Conservation (phyloP, 768 basidiomycete species). For the Kwoniella newhampshirensis region DNA sequence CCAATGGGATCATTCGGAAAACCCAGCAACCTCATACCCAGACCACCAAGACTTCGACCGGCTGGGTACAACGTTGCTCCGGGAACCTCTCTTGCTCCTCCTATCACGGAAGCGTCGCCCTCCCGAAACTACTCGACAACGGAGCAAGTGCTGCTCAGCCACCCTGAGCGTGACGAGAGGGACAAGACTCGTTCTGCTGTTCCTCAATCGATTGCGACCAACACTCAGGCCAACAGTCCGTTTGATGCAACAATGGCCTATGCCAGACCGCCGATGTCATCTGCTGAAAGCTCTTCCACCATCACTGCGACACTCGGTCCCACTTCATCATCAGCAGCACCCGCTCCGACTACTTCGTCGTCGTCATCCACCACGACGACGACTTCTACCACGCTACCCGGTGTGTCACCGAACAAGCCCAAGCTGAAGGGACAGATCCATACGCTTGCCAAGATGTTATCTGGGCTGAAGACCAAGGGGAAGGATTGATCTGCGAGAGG, state of each 20-base stretch:
- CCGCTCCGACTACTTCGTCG: not conserved
- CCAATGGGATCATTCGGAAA: slow-evolving; percentile 43
- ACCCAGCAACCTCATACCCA: not conserved
- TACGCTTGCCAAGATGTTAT: slow-evolving; percentile 87
- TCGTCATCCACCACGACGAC: not conserved
- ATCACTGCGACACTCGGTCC: slow-evolving; percentile 8
- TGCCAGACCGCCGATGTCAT: slow-evolving; percentile 3
- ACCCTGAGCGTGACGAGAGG: too few relatives aligned
- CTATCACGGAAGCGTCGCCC: too few relatives aligned
- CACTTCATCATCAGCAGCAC: not conserved
- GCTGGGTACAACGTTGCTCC: not conserved
- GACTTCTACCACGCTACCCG: not conserved
- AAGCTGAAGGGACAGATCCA: slow-evolving; percentile 87
- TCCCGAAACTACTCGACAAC: too few relatives aligned
- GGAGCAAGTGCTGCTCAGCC: too few relatives aligned
- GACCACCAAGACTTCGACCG: not conserved
- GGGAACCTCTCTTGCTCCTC: not conserved
- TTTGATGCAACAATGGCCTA: not conserved
- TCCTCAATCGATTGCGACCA: too few relatives aligned
- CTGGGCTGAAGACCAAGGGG: slow-evolving; percentile 56
- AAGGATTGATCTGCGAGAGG: slow-evolving; percentile 39
- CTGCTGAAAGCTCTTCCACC: slow-evolving; percentile 14
- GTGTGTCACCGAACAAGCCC: slow-evolving; percentile 51
- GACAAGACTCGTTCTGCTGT: too few relatives aligned
- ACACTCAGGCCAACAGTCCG: too few relatives aligned